Base-by-base conservation (phyloP, 78 protist species). In the Cavenderia fasciculata region DNA sequence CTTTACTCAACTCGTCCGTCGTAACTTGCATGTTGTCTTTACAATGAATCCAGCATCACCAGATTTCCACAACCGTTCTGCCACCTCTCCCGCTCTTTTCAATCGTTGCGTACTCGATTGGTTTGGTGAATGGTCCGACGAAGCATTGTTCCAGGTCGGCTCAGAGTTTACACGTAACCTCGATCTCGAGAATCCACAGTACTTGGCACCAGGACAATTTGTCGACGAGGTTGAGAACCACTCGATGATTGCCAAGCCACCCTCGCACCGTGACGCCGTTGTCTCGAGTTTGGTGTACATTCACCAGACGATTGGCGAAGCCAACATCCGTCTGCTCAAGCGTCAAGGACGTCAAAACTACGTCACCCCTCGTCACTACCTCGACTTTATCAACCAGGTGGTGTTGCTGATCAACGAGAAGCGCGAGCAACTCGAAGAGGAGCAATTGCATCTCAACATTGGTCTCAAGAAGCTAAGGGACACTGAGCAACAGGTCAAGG, bases 41-140 rank as follows among this genome's bases (percentile, higher is more conserved):
- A 98, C 99, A 29, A 97, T 98, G 98, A 98, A 98, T 76, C 99
- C 99, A 2, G 86, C 98, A 59, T 33, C 47, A 12, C 93, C 95
- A 61, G 98, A 95, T 63, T 97, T 98, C 86, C 59, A 71, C 51
- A 94, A 74, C 74, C 94, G 99, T 16, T 59, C 98, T 1, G 95
- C 96, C 1, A 87, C 98, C 10, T 94, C 97, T 6, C 99, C 99
- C 0, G 99, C 99, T 2, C 97, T 98, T 46, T 98, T 97, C 97
- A 98, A 98, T 87, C 96, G 99, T 41, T 98, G 99, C 74, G 98
- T 97, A 33, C 61, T 98, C 54, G 98, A 98, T 86, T 98, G 99
- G 99, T 97, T 97, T 52, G 99, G 99, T 23, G 98, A 96, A 40
- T 98, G 99, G 99, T 69, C 95, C 18, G 77, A 68, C 18, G 77